Evolutionary conservation across 805 yeast species (phyloP).

Genomic region (Blastobotrys muscicola): DNA sequence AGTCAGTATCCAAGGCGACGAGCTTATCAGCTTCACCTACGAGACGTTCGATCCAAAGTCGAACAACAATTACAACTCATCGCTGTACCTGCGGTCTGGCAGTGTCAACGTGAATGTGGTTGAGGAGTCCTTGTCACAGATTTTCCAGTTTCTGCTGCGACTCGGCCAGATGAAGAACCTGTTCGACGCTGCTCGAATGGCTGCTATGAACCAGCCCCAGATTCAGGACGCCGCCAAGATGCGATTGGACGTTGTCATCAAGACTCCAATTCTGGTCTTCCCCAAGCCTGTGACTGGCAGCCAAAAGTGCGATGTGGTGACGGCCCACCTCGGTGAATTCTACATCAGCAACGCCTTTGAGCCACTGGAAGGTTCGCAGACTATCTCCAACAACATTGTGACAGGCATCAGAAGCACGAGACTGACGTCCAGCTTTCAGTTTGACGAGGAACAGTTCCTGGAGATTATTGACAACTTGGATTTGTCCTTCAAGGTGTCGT

Average conservation of each 20-base stretch:
- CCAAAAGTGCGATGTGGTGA: slow-evolving; percentile 46
- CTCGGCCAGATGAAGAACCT: slow-evolving; percentile 78
- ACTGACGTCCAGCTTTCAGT: slow-evolving; percentile 51
- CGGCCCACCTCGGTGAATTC: slow-evolving; percentile 75
- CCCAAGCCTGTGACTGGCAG: slow-evolving; percentile 43
- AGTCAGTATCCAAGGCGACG: slow-evolving; percentile 70
- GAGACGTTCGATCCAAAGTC: slow-evolving; percentile 64
- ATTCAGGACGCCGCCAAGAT: slow-evolving; percentile 45
- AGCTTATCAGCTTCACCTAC: slow-evolving; percentile 72
- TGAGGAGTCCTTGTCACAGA: slow-evolving; percentile 66
- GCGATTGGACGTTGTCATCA: slow-evolving; percentile 59
- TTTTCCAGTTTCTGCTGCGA: slow-evolving; percentile 57
- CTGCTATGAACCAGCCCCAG: slow-evolving; percentile 77
- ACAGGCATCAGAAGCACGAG: slow-evolving; percentile 68
- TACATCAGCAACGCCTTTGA: slow-evolving; percentile 55
- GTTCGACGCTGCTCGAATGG: slow-evolving; percentile 84
- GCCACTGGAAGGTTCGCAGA: slow-evolving; percentile 18
- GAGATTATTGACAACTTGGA: slow-evolving; percentile 63
- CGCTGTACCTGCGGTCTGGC: slow-evolving; percentile 58
- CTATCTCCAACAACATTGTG: slow-evolving; percentile 43
- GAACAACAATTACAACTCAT: slow-evolving; percentile 40
- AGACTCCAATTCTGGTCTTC: slow-evolving; percentile 77
- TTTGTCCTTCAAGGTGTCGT: slow-evolving; percentile 49
- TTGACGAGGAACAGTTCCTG: slow-evolving; percentile 38
- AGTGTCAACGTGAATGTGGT: slow-evolving; percentile 69